These are phyloP conservation scores for Pittosporum tobira DNA, from an alignment of 129 eudicot genomes.

Conservation along the genomic window DNA sequence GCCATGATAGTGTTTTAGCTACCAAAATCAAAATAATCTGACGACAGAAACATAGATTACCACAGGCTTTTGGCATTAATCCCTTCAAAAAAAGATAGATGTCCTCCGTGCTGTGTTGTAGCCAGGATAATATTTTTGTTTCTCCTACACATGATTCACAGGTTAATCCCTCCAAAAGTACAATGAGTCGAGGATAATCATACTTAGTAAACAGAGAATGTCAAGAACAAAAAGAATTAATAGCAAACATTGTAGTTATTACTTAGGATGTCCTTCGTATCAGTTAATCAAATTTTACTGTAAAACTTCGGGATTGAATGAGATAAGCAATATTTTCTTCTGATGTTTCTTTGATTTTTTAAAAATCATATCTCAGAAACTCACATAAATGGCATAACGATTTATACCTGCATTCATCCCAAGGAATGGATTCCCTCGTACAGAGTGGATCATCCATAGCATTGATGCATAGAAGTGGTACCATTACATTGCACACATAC, in stretches of 20 bases:
- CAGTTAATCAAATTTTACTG: too few species aligned
- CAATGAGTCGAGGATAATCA: neutral
- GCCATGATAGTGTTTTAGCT: neutral
- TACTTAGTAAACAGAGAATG: neutral
- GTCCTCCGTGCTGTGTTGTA: slow-evolving; percentile 92
- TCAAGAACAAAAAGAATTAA: neutral
- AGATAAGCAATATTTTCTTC: neutral
- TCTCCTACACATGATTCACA: slow-evolving; percentile 30
- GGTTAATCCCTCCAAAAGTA: slow-evolving; percentile 5
- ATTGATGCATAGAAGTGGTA: slow-evolving; percentile 90
- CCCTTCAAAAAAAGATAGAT: slow-evolving; percentile 85
- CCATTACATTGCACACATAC: slow-evolving; percentile 57
- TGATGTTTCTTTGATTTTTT: neutral
- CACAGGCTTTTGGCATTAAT: slow-evolving; percentile 66
- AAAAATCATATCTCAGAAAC: neutral
- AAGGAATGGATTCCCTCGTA: slow-evolving; percentile 85
- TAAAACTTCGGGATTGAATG: neutral
- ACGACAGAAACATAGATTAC: slow-evolving; percentile 27
- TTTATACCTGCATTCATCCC: slow-evolving; percentile 88
- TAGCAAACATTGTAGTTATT: too few species aligned
- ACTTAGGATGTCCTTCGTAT: too few species aligned
- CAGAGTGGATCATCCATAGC: slow-evolving; percentile 95
- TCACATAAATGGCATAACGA: too few species aligned
- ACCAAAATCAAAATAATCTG: neutral
- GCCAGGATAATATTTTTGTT: slow-evolving; percentile 75